Conservation (phyloP, 257 asterid genomes). For the Anisodus tanguticus region DNA sequence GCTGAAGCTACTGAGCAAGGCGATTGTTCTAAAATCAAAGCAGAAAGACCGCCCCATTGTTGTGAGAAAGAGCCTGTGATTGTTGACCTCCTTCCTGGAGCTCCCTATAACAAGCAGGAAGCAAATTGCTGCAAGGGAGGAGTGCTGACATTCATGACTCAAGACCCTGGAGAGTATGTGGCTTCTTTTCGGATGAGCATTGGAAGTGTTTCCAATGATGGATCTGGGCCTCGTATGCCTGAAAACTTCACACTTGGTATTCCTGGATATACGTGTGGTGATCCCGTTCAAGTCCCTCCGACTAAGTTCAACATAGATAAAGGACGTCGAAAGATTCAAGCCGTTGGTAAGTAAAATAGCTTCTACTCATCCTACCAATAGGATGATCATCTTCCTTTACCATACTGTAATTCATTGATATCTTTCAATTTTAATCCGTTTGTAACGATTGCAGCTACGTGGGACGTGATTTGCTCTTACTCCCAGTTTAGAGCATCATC, state of each 20-base stretch:
- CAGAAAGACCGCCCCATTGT: slow-evolving; percentile 59
- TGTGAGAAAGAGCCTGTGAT: slow-evolving; percentile 69
- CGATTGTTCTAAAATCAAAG: slow-evolving; percentile 63
- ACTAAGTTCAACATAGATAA: slow-evolving; percentile 56
- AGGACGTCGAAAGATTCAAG: slow-evolving; percentile 76
- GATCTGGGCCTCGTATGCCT: slow-evolving; percentile 41
- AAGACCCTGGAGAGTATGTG: slow-evolving; percentile 45
- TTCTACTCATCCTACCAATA: neutral
- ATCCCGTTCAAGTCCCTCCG: slow-evolving; percentile 56
- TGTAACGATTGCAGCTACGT: slow-evolving; percentile 56
- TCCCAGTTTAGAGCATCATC: slow-evolving; percentile 71
- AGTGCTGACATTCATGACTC: slow-evolving; percentile 66
- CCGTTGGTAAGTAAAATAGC: slow-evolving; percentile 53
- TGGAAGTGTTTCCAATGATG: slow-evolving; percentile 36
- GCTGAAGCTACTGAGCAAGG: slow-evolving; percentile 85
- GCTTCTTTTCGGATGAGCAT: slow-evolving; percentile 60
- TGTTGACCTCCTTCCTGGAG: slow-evolving; percentile 73
- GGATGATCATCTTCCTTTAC: slow-evolving; percentile 22
- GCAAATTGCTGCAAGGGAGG: slow-evolving; percentile 78
- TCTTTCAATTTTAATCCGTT: neutral
- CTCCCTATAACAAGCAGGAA: slow-evolving; percentile 53
- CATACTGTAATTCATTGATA: neutral
- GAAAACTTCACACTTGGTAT: slow-evolving; percentile 59
- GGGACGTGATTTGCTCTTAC: slow-evolving; percentile 73
- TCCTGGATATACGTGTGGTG: slow-evolving; percentile 78